phyloP scores from a whole-genome alignment of 1,284 basidiomycete genomes.

The Naganishia sp. region DNA sequence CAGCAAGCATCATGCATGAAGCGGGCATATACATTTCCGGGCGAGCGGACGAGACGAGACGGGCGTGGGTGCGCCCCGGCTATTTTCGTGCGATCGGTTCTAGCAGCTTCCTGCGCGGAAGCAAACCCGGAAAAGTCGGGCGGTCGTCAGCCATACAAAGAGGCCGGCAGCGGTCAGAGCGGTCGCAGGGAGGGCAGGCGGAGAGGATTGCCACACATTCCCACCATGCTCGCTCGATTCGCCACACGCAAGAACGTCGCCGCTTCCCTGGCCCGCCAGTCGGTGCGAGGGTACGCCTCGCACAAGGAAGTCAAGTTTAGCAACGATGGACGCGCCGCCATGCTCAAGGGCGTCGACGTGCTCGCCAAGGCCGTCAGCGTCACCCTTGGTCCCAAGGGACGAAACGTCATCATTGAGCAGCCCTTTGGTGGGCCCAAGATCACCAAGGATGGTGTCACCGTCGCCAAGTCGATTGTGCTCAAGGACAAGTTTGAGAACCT shows the following conservation, averaged over 20 bases:
- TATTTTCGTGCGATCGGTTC: constrained; percentile 4
- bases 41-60: no score
- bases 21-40: no score
- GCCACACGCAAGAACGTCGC: constrained; percentile 18
- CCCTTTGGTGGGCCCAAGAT: constrained; percentile 97
- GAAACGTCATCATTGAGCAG: constrained; percentile 99
- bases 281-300: constrained; percentile 66
- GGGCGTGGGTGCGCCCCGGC: not conserved
- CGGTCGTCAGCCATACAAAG: not conserved
- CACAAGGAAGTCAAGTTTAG: constrained; percentile 98
- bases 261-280: constrained; percentile 48
- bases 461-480: constrained; percentile 90
- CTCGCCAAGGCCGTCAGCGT: constrained; percentile 94
- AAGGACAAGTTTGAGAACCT: constrained; percentile 99
- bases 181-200: not conserved
- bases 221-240: constrained; percentile 28
- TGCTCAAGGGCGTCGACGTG: constrained; percentile 93
- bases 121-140: constrained; percentile 19
- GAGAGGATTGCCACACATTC: not conserved
- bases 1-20: no score
- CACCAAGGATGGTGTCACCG: constrained; percentile 97
- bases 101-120: constrained; percentile 24
- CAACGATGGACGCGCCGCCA: constrained; percentile 89
- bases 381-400: constrained; percentile 94
- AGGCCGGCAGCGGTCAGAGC: no score